Evolutionary conservation across 345 rosid species (phyloP).

Genomic region (Gossypium australe): DNA sequence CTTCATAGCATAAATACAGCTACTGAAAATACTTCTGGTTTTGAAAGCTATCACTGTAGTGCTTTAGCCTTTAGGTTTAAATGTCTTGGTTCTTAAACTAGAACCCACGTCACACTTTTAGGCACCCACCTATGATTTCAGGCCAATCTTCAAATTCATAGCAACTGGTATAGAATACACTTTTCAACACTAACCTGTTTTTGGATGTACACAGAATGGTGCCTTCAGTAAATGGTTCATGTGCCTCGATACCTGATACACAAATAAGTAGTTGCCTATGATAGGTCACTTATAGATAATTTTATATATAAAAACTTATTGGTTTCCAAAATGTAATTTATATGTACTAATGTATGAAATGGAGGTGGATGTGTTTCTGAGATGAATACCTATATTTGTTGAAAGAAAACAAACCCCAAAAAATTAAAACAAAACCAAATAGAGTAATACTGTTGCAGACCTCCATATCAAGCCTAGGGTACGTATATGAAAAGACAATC

Average conservation of each 20-base stretch:
- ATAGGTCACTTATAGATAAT: not conserved
- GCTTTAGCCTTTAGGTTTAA: not conserved
- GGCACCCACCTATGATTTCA: not conserved
- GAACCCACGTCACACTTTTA: conserved; percentile 8
- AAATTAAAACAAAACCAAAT: not conserved
- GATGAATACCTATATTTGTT: not conserved
- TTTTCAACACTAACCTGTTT: conserved; percentile 53
- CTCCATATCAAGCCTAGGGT: conserved; percentile 98
- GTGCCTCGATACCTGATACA: conserved; percentile 73
- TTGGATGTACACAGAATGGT: conserved; percentile 91
- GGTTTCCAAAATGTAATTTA: not conserved
- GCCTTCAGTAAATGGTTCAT: conserved; percentile 98
- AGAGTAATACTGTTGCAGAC: conserved; percentile 21
- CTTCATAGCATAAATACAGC: not conserved
- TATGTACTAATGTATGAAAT: not conserved
- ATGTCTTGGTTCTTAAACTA: not conserved
- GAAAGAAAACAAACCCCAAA: not conserved
- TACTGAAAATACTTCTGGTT: not conserved
- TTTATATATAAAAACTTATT: not conserved
- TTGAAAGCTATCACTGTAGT: not conserved
- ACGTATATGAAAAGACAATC: conserved; percentile 70
- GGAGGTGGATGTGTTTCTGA: not conserved
- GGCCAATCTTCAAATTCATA: not conserved
- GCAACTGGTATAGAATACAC: not conserved
- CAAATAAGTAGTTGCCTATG: conserved; percentile 9